Percentiles rank a stretch among this genome's conserved stretches.
Evolutionary conservation across 1,139 yeast genomes (phyloP).

Genomic region (Lodderomyces elongisporus): DNA sequence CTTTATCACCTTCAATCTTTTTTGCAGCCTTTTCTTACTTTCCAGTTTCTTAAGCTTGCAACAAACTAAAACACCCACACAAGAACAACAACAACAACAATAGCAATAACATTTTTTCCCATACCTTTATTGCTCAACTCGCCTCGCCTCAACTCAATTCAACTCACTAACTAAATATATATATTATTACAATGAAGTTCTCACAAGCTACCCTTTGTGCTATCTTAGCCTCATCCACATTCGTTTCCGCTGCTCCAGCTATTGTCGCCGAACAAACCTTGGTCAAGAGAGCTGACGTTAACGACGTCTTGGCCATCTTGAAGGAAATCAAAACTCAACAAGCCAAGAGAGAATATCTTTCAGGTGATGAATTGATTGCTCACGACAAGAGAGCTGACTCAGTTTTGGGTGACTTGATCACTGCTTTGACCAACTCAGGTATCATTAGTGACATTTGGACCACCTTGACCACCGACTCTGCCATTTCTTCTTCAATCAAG

Average conservation of each 20-base stretch:
- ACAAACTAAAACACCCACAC: too few relatives aligned
- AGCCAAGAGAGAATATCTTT: slow-evolving; percentile 32
- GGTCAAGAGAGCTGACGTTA: slow-evolving; percentile 35
- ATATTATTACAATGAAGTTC: slow-evolving; percentile 40
- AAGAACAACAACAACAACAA: too few relatives aligned
- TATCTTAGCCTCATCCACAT: slow-evolving; percentile 36
- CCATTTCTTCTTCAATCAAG: slow-evolving; percentile 23
- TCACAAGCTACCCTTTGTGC: slow-evolving; percentile 40
- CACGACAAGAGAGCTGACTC: slow-evolving; percentile 37
- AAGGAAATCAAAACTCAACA: slow-evolving; percentile 28
- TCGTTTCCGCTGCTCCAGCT: slow-evolving; percentile 40
- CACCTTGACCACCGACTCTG: slow-evolving; percentile 30
- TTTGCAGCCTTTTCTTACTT: not conserved
- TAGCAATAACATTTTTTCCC: too few relatives aligned
- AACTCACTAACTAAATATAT: too few relatives aligned
- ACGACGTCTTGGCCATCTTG: slow-evolving; percentile 31
- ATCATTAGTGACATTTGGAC: slow-evolving; percentile 34
- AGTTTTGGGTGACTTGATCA: slow-evolving; percentile 32
- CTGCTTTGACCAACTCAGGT: slow-evolving; percentile 39
- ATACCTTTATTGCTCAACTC: too few relatives aligned
- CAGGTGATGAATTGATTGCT: slow-evolving; percentile 24
- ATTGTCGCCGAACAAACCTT: slow-evolving; percentile 18
- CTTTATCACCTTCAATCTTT: not conserved
- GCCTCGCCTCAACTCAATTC: too few relatives aligned
- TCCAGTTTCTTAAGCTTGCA: too few relatives aligned